These are phyloP conservation scores for Austroboletus festivus DNA, from an alignment of 768 basidiomycete species.

Conservation along the genomic window DNA sequence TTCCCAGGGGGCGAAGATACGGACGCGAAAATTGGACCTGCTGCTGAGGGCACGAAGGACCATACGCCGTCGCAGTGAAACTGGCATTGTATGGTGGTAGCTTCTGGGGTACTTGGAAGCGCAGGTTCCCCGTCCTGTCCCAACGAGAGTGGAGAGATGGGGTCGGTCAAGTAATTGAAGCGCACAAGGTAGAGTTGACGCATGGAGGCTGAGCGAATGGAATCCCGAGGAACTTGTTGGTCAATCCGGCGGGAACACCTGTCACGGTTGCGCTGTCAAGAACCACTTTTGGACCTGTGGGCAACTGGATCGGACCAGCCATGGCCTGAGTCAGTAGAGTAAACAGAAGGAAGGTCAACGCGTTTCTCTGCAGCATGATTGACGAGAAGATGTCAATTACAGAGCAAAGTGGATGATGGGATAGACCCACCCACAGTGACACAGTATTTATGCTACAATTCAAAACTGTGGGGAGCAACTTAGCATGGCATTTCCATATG, in stretches of 20 bases:
- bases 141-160: not conserved
- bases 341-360: no score
- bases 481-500: no score
- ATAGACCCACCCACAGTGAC: no score
- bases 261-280: not conserved
- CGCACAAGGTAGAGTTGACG: not conserved
- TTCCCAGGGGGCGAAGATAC: conserved; percentile 15
- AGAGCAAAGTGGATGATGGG: no score
- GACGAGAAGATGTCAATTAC: no score
- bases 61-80: not conserved
- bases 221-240: not conserved
- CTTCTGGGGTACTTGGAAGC: not conserved
- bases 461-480: no score
- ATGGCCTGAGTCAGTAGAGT: no score
- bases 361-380: no score
- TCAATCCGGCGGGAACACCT: not conserved
- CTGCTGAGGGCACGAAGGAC: conserved; percentile 10
- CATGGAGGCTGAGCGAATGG: not conserved
- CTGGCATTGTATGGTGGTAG: not conserved
- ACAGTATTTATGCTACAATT: no score
- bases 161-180: not conserved
- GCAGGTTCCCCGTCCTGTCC: not conserved
- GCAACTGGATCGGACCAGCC: not conserved
- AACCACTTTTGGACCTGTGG: not conserved
- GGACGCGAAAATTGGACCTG: conserved; percentile 1